phyloP scores from a whole-genome alignment of 441 rosid species.

The Gossypium schwendimanii region DNA sequence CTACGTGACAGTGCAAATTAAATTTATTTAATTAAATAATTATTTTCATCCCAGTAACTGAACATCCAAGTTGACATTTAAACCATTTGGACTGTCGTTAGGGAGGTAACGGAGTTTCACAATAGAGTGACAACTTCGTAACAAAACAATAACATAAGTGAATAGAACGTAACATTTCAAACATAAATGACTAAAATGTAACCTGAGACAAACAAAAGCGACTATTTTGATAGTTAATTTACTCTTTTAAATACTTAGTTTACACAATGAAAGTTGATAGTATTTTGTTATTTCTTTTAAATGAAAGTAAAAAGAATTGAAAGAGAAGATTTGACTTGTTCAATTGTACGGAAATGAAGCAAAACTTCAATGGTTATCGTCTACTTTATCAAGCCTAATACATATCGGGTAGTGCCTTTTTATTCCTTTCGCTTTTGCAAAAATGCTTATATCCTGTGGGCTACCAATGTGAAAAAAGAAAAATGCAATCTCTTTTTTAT shows the following conservation, averaged over 20 bases:
- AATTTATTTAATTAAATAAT: too few species aligned
- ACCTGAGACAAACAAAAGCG: accelerated
- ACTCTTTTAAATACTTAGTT: too few species aligned
- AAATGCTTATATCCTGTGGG: background rate
- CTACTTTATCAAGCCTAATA: background rate
- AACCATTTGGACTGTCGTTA: too few species aligned
- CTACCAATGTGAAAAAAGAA: background rate
- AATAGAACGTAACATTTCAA: too few species aligned
- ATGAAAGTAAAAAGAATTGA: background rate
- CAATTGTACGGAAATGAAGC: background rate
- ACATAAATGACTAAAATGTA: too few species aligned
- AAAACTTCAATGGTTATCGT: background rate
- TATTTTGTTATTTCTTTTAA: background rate
- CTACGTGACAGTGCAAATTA: too few species aligned
- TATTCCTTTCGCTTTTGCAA: background rate
- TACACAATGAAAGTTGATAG: background rate
- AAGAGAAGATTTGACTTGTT: background rate
- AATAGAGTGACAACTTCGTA: too few species aligned
- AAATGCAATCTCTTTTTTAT: background rate
- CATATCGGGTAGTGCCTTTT: background rate
- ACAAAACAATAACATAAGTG: too few species aligned
- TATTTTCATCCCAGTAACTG: too few species aligned
- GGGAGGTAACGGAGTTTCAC: too few species aligned
- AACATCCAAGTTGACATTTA: too few species aligned
- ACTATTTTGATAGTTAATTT: background rate